Percentiles rank a stretch among this genome's conserved stretches.
These are phyloP conservation scores for Botrytis sinoallii DNA, from an alignment of 2,329 filamentous ascomycete genomes.

Conservation along the genomic window DNA sequence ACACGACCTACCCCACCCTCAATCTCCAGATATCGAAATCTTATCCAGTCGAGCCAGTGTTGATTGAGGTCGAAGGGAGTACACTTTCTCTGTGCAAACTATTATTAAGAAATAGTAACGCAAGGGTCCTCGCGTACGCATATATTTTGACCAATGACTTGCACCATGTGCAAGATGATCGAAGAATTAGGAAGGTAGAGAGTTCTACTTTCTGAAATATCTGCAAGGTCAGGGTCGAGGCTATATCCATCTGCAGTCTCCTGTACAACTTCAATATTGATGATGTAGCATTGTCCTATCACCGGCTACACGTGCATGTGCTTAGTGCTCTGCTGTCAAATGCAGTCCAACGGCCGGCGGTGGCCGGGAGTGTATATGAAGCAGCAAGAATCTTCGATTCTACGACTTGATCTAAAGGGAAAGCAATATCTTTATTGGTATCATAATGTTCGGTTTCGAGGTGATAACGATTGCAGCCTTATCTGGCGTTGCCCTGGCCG, in stretches of 20 bases:
- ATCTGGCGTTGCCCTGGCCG: conserved; percentile 28
- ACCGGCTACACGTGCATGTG: conserved; percentile 13
- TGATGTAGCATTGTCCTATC: conserved; percentile 16
- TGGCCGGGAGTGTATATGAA: conserved; percentile 5
- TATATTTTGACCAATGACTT: neutral
- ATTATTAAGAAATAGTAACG: neutral
- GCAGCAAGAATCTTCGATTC: neutral
- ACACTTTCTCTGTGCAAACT: neutral
- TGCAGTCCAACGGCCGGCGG: neutral
- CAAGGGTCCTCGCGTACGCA: neutral
- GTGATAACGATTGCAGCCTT: conserved; percentile 23
- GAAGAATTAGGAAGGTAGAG: conserved; percentile 16
- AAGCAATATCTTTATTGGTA: neutral
- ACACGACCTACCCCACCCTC: conserved; percentile 2
- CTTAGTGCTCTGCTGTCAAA: neutral
- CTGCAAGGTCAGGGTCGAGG: conserved; percentile 12
- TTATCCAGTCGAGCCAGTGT: neutral
- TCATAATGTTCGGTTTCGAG: conserved; percentile 17
- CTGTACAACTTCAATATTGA: neutral
- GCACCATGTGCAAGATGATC: conserved; percentile 10
- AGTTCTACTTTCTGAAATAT: conserved; percentile 8
- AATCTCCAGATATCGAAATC: neutral
- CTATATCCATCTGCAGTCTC: neutral
- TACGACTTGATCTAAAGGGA: neutral
- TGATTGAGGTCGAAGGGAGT: neutral